These are phyloP conservation scores for Zymoseptoria tritici DNA, from an alignment of 2,329 filamentous ascomycete species.

Conservation along the genomic window DNA sequence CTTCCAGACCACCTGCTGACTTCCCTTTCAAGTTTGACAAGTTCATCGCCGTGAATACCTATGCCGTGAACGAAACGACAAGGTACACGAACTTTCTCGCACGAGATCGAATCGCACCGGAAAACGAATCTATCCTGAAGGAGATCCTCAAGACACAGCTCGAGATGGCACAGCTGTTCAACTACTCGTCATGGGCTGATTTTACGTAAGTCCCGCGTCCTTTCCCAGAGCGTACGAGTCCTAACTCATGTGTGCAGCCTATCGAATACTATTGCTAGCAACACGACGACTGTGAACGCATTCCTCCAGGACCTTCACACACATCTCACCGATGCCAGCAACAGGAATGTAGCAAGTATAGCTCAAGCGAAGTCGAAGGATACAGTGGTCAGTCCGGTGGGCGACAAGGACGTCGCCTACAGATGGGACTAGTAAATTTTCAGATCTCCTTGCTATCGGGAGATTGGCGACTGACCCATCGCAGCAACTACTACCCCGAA, in stretches of 20 bases:
- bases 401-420: no score
- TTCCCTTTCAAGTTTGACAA: background rate
- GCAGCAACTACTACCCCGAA: no score
- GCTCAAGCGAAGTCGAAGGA: background rate
- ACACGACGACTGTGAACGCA: background rate
- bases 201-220: background rate
- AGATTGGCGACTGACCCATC: background rate
- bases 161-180: constrained; percentile 1
- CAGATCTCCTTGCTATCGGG: background rate
- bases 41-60: background rate
- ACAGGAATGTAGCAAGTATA: background rate
- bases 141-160: constrained; percentile 1
- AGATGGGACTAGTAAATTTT: no score
- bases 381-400: background rate
- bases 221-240: background rate
- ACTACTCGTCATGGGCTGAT: constrained; percentile 1
- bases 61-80: background rate
- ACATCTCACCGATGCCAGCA: no score
- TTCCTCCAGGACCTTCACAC: background rate
- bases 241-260: no score
- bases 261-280: constrained; percentile 1
- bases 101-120: background rate
- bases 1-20: background rate
- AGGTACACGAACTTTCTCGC: background rate
- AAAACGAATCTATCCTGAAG: constrained; percentile 1